Base-by-base conservation (phyloP, 169 alveolate genomes). In the Cyclospora cayetanensis region DNA sequence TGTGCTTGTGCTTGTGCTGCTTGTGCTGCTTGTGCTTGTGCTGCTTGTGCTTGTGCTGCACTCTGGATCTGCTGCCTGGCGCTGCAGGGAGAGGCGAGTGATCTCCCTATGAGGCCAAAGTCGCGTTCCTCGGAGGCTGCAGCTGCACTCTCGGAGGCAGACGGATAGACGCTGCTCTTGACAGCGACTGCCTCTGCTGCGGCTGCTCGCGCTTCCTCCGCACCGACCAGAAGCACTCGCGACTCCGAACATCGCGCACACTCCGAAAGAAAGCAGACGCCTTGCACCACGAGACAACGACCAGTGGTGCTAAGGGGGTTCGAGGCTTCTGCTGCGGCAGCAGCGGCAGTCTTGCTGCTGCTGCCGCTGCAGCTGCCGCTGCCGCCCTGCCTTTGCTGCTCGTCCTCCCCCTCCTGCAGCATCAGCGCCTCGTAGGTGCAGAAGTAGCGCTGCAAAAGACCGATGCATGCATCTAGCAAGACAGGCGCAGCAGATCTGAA, bases 381-480 rank as follows among this genome's bases (percentile, higher is more conserved):
- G 72, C 72, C 72, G 72, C 72, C 72, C n/a, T 60, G 72, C 27
- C n/a, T n/a, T 31, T 60, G 72, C 72, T 60, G 72, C 72, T 60
- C 35, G 1, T 60, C 72, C 72, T 60, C 72, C 34, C n/a, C 72
- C 31, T 60, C 72, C 72, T 60, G 35, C 18, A 60, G 72, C 72
- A 60, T n/a, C 72, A 60, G n/a, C 15, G 72, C 72, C 31, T 60
- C 72, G 72, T 60, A 60, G 5, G 72, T 60, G 72, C 72, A 60
- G 72, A 60, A 60, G 27, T 60, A 60, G 31, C 72, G 72, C 42
- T 60, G 72, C 72, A 60, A 31, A n/a, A 60, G 72, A 12, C 34
- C 72, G n/a, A 60, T 60, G 72, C 72, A 60, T 1, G 72, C 72
- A n/a, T 60, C 72, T 31, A 60, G 72, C 72, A 60, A 31, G 35